Base-by-base conservation (phyloP, 2,329 filamentous ascomycete genomes). In the Phaeosphaeriaceae sp. region DNA sequence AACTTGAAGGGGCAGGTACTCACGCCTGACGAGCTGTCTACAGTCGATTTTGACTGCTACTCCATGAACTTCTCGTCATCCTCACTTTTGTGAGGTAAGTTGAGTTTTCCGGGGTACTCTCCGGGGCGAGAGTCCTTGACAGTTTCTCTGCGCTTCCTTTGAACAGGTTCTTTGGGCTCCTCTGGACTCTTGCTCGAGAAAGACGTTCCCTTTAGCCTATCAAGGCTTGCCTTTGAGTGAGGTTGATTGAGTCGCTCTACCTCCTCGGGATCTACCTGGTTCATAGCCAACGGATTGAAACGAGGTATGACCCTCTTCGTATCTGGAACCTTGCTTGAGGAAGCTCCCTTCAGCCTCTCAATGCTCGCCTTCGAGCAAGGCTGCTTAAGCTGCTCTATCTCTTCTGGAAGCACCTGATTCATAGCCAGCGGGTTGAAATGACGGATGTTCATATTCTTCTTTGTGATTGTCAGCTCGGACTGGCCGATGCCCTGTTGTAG, bases 361-460 rank as follows among this genome's bases (percentile, higher is more conserved):
- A 26, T 2, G 20, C 12, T 28, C 13, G 36, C 36, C 40, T 18
- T 20, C 3, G 11, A 36, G 32, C 15, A 18, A 8, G 33, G 50
- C 11, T 26, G 6, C n/a, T 46, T 37, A 9, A 48, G 46, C 15
- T 41, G 28, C 30, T 38, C 46, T 43, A 44, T 48, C 23, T 44
- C 50, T 21, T 49, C 38, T 8, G 21, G 12, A 8, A 17, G 35
- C 6, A 58, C 48, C 7, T 58, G 58, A 16, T 46, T 50, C 38
- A 56, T 59, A 42, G 46, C 39, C n/a, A 68, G 53, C 12, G 66
- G 64, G 49, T 68, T 65, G 6, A 48, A 41, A 45, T 64, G 56
- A 28, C 42, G 50, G 13, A 43, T 32, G 2, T 5, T 34, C 33
- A 21, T 20, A 1, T 41, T 42, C 18, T 23, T 21, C 12, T 52